phyloP scores from a whole-genome alignment of 129 eudicot genomes.

The Mikania micrantha region DNA sequence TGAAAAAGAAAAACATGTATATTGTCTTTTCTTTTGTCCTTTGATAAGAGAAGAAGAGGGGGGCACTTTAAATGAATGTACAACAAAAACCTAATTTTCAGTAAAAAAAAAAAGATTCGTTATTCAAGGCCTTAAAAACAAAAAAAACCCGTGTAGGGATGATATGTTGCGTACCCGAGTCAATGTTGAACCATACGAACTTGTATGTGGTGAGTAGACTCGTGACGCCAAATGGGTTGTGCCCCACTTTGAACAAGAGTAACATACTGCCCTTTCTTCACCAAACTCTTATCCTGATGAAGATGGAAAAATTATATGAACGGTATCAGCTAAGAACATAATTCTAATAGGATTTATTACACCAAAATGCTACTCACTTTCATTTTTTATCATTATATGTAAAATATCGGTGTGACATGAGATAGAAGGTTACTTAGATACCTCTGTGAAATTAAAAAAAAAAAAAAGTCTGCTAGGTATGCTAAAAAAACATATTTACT shows the following conservation, averaged over 20 bases:
- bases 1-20: neutral
- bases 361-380: neutral
- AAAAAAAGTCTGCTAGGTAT: too few relatives aligned
- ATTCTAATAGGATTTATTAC: neutral
- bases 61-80: slow-evolving; percentile 6
- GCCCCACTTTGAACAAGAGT: slow-evolving; percentile 99
- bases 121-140: slow-evolving; percentile 3
- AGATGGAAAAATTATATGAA: neutral
- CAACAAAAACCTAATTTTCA: slow-evolving; percentile 5
- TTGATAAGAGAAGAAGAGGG: neutral
- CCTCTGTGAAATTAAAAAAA: neutral
- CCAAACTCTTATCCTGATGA: slow-evolving; percentile 53
- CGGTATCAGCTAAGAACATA: neutral
- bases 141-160: neutral
- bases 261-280: slow-evolving; percentile 76
- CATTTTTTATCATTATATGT: neutral
- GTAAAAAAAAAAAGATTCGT: neutral
- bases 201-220: slow-evolving; percentile 87
- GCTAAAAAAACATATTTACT: too few relatives aligned
- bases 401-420: neutral
- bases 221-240: slow-evolving; percentile 93
- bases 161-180: slow-evolving; percentile 6
- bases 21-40: neutral
- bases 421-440: neutral
- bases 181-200: slow-evolving; percentile 77